These are phyloP conservation scores for Termitomyces sp. DNA, from an alignment of 768 basidiomycete species.

Conservation along the genomic window DNA sequence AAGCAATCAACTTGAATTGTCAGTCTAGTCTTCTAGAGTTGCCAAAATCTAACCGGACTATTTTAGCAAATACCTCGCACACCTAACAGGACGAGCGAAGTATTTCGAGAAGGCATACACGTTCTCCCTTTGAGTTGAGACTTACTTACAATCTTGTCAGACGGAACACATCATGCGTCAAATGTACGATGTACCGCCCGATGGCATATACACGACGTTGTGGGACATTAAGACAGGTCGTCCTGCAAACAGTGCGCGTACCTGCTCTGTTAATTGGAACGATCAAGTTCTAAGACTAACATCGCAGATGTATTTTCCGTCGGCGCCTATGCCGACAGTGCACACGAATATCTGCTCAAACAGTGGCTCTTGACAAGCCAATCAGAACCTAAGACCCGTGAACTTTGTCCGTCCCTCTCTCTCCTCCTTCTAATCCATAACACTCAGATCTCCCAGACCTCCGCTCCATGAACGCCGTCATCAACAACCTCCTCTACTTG, in stretches of 20 bases:
- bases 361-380: constrained; percentile 58
- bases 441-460: constrained; percentile 29
- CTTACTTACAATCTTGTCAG: constrained; percentile 25
- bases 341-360: constrained; percentile 68
- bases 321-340: constrained; percentile 60
- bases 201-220: constrained; percentile 51
- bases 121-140: not conserved
- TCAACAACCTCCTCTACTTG: constrained; percentile 52
- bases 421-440: constrained; percentile 26
- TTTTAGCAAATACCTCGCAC: constrained; percentile 71
- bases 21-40: constrained; percentile 8
- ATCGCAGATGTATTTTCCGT: constrained; percentile 42
- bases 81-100: constrained; percentile 64
- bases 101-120: constrained; percentile 45
- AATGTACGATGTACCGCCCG: constrained; percentile 41
- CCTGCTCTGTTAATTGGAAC: not conserved
- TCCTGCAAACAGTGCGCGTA: constrained; percentile 39
- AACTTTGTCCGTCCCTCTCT: constrained; percentile 54
- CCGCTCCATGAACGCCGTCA: constrained; percentile 44
- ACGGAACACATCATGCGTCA: constrained; percentile 44
- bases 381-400: constrained; percentile 45
- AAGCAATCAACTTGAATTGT: constrained; percentile 68
- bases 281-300: not conserved
- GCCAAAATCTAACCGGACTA: not conserved
- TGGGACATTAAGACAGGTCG: constrained; percentile 46